Base-by-base conservation (phyloP, 1,284 basidiomycete species). In the Violaceomyces palustris region DNA sequence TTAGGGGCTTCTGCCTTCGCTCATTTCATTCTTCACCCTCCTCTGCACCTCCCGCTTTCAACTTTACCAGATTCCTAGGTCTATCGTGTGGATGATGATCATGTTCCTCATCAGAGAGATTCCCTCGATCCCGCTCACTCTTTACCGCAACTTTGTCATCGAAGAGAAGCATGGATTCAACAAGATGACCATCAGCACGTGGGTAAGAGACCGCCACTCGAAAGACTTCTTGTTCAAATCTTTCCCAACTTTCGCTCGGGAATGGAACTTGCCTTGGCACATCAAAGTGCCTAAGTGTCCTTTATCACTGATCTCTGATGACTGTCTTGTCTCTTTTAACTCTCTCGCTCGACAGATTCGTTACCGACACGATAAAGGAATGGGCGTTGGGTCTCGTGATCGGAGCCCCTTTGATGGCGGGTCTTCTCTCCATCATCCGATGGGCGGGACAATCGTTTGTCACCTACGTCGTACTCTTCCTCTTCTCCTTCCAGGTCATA, bases 91-190 rank as follows among this genome's bases (percentile, higher is more conserved):
- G 75, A 48, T 74, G 40, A 42, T 71, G 11, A 65, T 69, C 39
- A 59, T 61, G 48, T 61, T 61, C 30, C 35, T 64, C 10, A 30
- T 66, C 8, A 49, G 56, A n/a, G 49, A 61, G 27, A 60, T 85
- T 10, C 85, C 86, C 1, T 79, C 82, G 0, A 76, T 88, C 9
- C 88, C 90, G 6, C 77, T 69, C 30, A 57, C 59, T 1, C 78
- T 85, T 27, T 96, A 94, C 77, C 82, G 83, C 54, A 92, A 88
- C 3, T 98, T 98, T 73, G 86, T 92, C 10, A 79, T 98, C 32
- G 94, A 98, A 75, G 86, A 94, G 74, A 85, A 84, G 59, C 89
- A 96, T 66, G 92, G 91, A 1, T 97, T 97, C 80, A 97, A 97
- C 81, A 96, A 96, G 77, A 89, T 84, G 14, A 89, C 89, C 0